Evolutionary conservation across 176 grass and related monocot genomes (phyloP), one percentile per base, ranked within the genome.

Genomic region (Avena atlantica): DNA sequence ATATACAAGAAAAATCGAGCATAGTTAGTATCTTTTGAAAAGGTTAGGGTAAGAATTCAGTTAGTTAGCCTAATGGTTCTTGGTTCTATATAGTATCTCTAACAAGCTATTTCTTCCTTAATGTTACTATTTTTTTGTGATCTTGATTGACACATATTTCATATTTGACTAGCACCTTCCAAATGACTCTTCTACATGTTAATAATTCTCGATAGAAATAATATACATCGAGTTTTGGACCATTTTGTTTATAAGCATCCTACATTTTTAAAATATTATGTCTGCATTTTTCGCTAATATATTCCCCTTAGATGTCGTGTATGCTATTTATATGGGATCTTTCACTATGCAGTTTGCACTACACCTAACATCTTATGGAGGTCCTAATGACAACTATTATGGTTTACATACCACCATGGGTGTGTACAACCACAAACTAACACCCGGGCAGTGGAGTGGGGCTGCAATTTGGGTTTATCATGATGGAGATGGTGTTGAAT

Each of bases 381-480:
- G 66, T 70, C 34, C 12, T 17, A 7, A 40, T 70, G 66, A 70
- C 66, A 70, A 70, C 2, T 70, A 70, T 31, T 70, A 70, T 70
- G 66, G 66, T 16, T 70, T 70, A 70, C 34, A 70, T 19, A 34
- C 16, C 16, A 70, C 66, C 31, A 20, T 70, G 66, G 34, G 36
- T n/a, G 66, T 70, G 66, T 20, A 70, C 31, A 37, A 3, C 10
- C 70, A 74, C n/a, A 48, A 55, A 4, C 17, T 82, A 21, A 55
- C 55, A 82, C 63, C 1, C 0, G 80, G 80, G 5, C 80, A 82
- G 27, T 53, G 17, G 80, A 82, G 27, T 55, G 3, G 10, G 4
- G 51, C 27, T 70, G 27, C 25, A 69, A n/a, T 82, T 70, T 82
- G 63, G 63, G 16, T 82, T 82, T 37, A 15, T 37, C 16, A 82